Evolutionary conservation across 2,329 filamentous ascomycete species (phyloP).

Genomic region (Xylariaceae sp.): DNA sequence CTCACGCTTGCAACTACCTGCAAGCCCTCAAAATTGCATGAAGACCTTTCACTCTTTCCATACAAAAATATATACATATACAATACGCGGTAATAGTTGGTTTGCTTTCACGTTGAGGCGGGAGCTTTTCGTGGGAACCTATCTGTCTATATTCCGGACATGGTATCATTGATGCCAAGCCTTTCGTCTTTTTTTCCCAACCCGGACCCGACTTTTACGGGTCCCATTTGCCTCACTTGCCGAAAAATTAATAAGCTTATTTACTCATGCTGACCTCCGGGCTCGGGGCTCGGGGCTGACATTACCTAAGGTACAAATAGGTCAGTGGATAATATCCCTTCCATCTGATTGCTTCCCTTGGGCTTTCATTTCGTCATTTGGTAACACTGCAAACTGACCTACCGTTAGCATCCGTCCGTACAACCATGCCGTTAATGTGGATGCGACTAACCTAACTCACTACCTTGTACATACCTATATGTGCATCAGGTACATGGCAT

Average conservation of each 20-base stretch:
- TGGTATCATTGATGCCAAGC: constrained; percentile 26
- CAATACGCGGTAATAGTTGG: not conserved
- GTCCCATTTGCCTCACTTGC: constrained; percentile 10
- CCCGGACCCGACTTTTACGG: constrained; percentile 12
- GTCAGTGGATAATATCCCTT: too few relatives aligned
- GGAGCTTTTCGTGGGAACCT: not conserved
- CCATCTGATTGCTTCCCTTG: not conserved
- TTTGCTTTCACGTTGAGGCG: not conserved
- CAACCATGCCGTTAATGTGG: not conserved
- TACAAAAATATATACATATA: not conserved
- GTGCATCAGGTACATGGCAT: too few relatives aligned
- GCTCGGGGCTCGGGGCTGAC: not conserved
- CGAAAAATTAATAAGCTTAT: constrained; percentile 1
- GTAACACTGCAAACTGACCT: not conserved
- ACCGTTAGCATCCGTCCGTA: too few relatives aligned
- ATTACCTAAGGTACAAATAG: not conserved
- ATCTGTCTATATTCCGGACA: not conserved
- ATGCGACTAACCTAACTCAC: too few relatives aligned
- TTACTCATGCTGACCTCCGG: not conserved
- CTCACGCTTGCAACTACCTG: not conserved
- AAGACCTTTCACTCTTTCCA: not conserved
- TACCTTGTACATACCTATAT: too few relatives aligned
- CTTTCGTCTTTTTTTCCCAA: constrained; percentile 19
- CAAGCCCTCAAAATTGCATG: too few relatives aligned
- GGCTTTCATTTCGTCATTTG: constrained; percentile 14